Evolutionary conservation across 2,329 filamentous ascomycete genomes (phyloP).

Genomic region (Tolypocladium nubicola): DNA sequence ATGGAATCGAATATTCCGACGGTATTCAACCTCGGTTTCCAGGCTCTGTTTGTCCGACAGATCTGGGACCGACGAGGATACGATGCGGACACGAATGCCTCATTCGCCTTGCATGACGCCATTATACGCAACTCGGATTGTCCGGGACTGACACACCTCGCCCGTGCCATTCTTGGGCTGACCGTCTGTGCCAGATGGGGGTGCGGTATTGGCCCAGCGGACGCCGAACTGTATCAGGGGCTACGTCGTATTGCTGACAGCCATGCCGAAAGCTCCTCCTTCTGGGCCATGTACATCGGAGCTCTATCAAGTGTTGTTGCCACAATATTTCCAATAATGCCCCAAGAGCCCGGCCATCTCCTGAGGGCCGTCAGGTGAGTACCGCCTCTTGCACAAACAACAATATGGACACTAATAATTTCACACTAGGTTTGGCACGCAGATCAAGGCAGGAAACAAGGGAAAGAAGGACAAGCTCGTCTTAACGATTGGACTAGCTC

Average conservation of each 20-base stretch:
- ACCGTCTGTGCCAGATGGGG: slow-evolving; percentile 67
- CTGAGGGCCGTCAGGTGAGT: slow-evolving; percentile 28
- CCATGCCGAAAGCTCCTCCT: slow-evolving; percentile 27
- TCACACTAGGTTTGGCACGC: slow-evolving; percentile 3
- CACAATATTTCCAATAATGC: slow-evolving; percentile 29
- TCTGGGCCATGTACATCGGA: slow-evolving; percentile 45
- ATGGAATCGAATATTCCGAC: slow-evolving; percentile 25
- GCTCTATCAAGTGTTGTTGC: slow-evolving; percentile 33
- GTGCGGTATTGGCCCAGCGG: slow-evolving; percentile 41
- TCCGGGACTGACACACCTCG: slow-evolving; percentile 64
- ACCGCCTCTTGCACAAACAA: neutral
- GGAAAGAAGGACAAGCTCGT: slow-evolving; percentile 25
- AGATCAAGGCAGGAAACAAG: slow-evolving; percentile 6
- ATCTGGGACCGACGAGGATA: slow-evolving; percentile 43
- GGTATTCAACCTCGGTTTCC: slow-evolving; percentile 31
- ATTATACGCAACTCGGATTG: slow-evolving; percentile 56
- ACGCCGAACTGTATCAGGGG: slow-evolving; percentile 30
- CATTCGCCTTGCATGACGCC: slow-evolving; percentile 62
- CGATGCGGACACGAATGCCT: slow-evolving; percentile 43
- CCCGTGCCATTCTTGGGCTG: slow-evolving; percentile 61
- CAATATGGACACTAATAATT: neutral
- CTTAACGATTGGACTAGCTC: slow-evolving; percentile 23
- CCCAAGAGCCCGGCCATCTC: slow-evolving; percentile 23
- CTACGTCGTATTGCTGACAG: slow-evolving; percentile 30
- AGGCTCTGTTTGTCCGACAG: slow-evolving; percentile 33